These are phyloP conservation scores for Kluyveromyces nonfermentans DNA, from an alignment of 805 yeast genomes.

Conservation along the genomic window DNA sequence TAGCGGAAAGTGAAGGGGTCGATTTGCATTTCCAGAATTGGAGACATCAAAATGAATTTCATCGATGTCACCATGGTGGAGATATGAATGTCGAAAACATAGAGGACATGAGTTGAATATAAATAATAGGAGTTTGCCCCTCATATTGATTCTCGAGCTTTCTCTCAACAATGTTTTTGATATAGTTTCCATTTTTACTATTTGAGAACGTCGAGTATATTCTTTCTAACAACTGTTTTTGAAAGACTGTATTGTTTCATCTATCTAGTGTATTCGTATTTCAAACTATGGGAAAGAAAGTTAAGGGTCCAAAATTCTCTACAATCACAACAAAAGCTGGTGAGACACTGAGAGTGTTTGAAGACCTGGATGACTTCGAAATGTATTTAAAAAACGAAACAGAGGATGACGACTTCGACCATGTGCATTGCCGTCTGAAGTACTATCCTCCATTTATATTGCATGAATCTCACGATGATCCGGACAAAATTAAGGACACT, in stretches of 20 bases:
- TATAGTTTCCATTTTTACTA: too few relatives aligned
- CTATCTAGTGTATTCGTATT: neutral
- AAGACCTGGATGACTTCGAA: constrained; percentile 54
- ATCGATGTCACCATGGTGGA: too few relatives aligned
- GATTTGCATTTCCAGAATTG: neutral
- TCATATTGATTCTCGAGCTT: too few relatives aligned
- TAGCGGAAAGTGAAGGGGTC: neutral
- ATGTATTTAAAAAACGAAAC: constrained; percentile 59
- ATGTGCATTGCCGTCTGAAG: constrained; percentile 53
- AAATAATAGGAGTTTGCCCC: too few relatives aligned
- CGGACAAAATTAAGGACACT: constrained; percentile 62
- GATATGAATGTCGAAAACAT: too few relatives aligned
- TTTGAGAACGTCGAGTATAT: too few relatives aligned
- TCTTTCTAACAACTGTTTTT: too few relatives aligned
- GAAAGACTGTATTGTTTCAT: neutral
- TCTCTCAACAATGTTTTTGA: too few relatives aligned
- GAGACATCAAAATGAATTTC: neutral
- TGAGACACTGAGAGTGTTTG: constrained; percentile 38
- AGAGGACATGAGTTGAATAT: too few relatives aligned
- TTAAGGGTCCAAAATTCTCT: constrained; percentile 23
- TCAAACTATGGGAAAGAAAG: constrained; percentile 21
- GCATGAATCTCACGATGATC: constrained; percentile 56
- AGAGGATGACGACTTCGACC: constrained; percentile 67
- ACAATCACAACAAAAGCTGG: constrained; percentile 24
- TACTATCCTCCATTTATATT: constrained; percentile 70